Conservation (phyloP, 148 eudicot species). For the Rhododendron vialii region DNA sequence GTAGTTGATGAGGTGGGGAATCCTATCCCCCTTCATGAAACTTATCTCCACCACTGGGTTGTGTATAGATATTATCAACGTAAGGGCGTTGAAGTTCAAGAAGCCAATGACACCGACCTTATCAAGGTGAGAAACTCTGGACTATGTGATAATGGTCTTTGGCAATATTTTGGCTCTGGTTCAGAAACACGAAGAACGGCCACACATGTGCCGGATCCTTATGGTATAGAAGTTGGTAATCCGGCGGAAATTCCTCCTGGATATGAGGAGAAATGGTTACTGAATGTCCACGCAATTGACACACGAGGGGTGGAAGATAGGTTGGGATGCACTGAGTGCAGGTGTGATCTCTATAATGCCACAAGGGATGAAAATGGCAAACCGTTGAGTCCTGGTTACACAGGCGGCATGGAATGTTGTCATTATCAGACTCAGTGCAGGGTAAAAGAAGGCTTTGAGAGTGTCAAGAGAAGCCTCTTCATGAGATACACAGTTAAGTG, state of each 20-base stretch:
- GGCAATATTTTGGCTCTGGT: conserved; percentile 79
- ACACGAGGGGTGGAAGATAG: conserved; percentile 66
- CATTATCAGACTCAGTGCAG: conserved; percentile 61
- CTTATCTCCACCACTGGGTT: conserved; percentile 90
- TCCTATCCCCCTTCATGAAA: conserved; percentile 70
- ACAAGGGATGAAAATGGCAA: conserved; percentile 41
- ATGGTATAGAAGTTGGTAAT: conserved; percentile 78
- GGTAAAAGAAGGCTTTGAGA: conserved; percentile 43
- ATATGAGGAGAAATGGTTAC: conserved; percentile 75
- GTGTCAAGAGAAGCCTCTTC: conserved; percentile 46
- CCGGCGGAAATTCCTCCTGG: conserved; percentile 60
- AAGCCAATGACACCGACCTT: conserved; percentile 27
- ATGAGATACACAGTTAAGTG: conserved; percentile 61
- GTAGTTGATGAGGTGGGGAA: conserved; percentile 75
- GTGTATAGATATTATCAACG: conserved; percentile 54
- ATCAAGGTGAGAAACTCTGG: conserved; percentile 44
- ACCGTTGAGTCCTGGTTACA: conserved; percentile 42
- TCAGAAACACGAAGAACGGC: conserved; percentile 79
- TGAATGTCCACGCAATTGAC: conserved; percentile 89
- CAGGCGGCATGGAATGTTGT: conserved; percentile 76
- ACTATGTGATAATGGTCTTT: conserved; percentile 38
- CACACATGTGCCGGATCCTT: conserved; percentile 73
- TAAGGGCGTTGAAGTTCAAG: conserved; percentile 27
- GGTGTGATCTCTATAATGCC: conserved; percentile 74
- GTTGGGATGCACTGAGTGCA: conserved; percentile 84